Conservation (phyloP, 495 filamentous ascomycete genomes). For the Filosporella fistucella region DNA sequence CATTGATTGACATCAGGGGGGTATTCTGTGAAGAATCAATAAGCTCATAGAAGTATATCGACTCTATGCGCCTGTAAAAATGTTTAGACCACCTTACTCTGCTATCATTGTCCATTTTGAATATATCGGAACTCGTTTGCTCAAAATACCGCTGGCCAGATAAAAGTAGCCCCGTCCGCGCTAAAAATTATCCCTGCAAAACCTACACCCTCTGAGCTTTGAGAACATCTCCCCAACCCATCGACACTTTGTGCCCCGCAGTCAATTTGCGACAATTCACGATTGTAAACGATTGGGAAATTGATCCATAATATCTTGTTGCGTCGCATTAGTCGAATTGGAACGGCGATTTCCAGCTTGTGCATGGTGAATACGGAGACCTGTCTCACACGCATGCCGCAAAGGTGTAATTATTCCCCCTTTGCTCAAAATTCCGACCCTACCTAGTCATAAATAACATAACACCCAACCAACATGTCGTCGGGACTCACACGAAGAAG, state of each 20-base stretch:
- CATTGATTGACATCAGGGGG: constrained; percentile 14
- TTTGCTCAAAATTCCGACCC: constrained; percentile 8
- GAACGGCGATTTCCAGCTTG: not conserved
- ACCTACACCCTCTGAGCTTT: not conserved
- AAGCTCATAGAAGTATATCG: constrained; percentile 20
- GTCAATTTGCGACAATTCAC: not conserved
- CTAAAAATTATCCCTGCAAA: constrained; percentile 9
- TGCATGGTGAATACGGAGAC: constrained; percentile 8
- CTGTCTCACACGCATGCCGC: constrained; percentile 15
- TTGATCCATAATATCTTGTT: too few relatives aligned
- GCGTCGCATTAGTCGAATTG: too few relatives aligned
- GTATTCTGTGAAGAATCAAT: constrained; percentile 18
- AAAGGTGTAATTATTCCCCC: constrained; percentile 14
- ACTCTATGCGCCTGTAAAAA: constrained; percentile 25
- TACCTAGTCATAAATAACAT: constrained; percentile 6
- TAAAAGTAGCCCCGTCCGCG: not conserved
- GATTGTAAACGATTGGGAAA: too few relatives aligned
- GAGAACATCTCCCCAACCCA: not conserved
- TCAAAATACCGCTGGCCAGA: not conserved
- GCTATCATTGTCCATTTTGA: constrained; percentile 1
- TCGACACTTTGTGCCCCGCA: not conserved
- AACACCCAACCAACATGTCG: constrained; percentile 42
- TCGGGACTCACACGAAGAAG: constrained; percentile 76
- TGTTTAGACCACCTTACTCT: constrained; percentile 26
- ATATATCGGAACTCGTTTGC: not conserved